These are phyloP conservation scores for Mucor circinelloides DNA, from an alignment of 371 early-diverging fungal genomes.

Conservation along the genomic window DNA sequence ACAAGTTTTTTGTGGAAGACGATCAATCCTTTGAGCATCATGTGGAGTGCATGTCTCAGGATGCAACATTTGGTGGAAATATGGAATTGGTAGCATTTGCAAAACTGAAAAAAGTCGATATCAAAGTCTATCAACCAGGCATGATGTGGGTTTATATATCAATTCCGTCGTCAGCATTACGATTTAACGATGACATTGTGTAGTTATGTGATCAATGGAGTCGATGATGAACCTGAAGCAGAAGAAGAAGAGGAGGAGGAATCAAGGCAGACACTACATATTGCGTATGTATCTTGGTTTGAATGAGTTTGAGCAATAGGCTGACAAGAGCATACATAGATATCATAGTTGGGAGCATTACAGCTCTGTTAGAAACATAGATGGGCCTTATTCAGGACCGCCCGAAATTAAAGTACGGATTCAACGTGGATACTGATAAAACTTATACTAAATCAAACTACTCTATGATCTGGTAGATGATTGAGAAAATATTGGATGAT, in stretches of 20 bases:
- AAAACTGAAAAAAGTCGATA: conserved; percentile 61
- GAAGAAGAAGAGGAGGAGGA: conserved; percentile 37
- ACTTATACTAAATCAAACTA: neutral
- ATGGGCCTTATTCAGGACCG: conserved; percentile 64
- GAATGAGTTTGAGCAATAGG: neutral
- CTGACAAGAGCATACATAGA: conserved; percentile 20
- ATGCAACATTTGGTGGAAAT: conserved; percentile 82
- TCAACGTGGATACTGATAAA: no score
- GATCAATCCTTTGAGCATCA: conserved; percentile 68
- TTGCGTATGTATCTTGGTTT: conserved; percentile 57
- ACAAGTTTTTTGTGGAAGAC: conserved; percentile 74
- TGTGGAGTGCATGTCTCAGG: conserved; percentile 67
- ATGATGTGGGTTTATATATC: conserved; percentile 44
- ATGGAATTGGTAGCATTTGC: conserved; percentile 87
- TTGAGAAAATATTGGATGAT: neutral
- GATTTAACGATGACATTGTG: neutral
- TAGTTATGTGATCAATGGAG: conserved; percentile 69
- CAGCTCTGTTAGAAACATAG: conserved; percentile 70
- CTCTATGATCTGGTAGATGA: neutral
- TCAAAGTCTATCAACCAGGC: conserved; percentile 83
- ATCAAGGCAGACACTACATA: conserved; percentile 61
- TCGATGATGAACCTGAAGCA: conserved; percentile 26
- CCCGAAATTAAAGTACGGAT: conserved; percentile 55
- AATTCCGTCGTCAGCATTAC: neutral
- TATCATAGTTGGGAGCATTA: conserved; percentile 91